Conservation (phyloP, 441 rosid genomes). For the Jatropha multifida region DNA sequence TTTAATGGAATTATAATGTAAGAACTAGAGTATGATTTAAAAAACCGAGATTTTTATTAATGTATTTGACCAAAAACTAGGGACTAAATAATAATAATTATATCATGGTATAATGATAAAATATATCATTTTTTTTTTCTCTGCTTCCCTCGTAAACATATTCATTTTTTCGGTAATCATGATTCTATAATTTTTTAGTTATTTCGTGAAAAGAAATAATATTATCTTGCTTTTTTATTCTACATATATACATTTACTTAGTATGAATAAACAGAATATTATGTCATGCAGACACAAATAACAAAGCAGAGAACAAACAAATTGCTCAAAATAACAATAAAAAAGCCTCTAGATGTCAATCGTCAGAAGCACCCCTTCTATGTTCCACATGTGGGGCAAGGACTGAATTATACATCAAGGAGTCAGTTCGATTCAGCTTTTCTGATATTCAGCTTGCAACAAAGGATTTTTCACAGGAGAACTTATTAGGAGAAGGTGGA, state of each 20-base stretch:
- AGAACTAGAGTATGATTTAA: too few relatives aligned
- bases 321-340: constrained; percentile 24
- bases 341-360: constrained; percentile 18
- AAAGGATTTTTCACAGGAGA: constrained; percentile 41
- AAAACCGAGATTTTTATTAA: too few relatives aligned
- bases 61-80: too few relatives aligned
- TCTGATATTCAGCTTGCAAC: constrained; percentile 56
- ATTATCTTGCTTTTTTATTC: not conserved
- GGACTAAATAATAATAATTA: too few relatives aligned
- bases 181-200: not conserved
- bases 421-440: constrained; percentile 43
- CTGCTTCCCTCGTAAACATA: not conserved
- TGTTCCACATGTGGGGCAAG: constrained; percentile 49
- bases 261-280: not conserved
- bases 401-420: constrained; percentile 46
- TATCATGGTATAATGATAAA: too few relatives aligned
- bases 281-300: constrained; percentile 19
- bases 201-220: not conserved
- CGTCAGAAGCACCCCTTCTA: constrained; percentile 46
- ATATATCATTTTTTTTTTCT: too few relatives aligned
- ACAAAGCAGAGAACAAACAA: constrained; percentile 5
- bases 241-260: not conserved
- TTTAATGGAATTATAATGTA: too few relatives aligned
- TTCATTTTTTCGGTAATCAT: not conserved
- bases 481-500: constrained; percentile 65